Base-by-base conservation (phyloP, 192 early-diverging fungal genomes). In the Coemansia sp. region DNA sequence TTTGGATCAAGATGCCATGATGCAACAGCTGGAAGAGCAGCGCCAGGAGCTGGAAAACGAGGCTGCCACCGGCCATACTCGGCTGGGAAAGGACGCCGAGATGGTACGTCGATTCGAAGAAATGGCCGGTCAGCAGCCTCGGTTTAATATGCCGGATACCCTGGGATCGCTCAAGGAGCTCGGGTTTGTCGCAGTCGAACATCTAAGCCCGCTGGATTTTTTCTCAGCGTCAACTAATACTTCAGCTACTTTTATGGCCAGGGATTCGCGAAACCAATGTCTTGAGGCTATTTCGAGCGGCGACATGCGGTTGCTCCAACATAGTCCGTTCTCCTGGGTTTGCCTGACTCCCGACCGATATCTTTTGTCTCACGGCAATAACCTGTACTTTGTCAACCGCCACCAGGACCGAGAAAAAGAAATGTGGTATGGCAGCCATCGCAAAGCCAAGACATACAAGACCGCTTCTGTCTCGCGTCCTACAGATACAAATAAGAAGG, bases 241-340 rank as follows among this genome's bases (percentile, higher is more conserved):
- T 18, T 33, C 7, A 11, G 31, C 29, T 7, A 60, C 5, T 31
- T 33, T 18, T n/a, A 34, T 34, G 31, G 57, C 31, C 18, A 38
- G 57, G 16, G 33, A 4, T n/a, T 33, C 31, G 57, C 5, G 33
- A 60, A 16, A 6, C 15, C 31, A 52, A 18, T 40, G 52, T 5
- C 36, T 74, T 8, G 72, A 76, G 15, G 9, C 31, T 1, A 61
- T 78, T 31, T 69, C 80, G 1, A 40, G 75, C 60, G 80, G 80
- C n/a, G 64, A 63, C 64, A 34, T 34, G 46, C 29, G 41, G 0
- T 53, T 83, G 69, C 69, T 69, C 3, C 34, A 29, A 46, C 16
- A 78, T 16, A 83, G 80, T 63, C 31, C 6, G 15, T 20, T 63
- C 20, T 12, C 75, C 10, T 83, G 80, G 80, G 72, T 83, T 43